Base-by-base conservation (phyloP, 805 yeast species). In the Debaryomyces prosopidis region DNA sequence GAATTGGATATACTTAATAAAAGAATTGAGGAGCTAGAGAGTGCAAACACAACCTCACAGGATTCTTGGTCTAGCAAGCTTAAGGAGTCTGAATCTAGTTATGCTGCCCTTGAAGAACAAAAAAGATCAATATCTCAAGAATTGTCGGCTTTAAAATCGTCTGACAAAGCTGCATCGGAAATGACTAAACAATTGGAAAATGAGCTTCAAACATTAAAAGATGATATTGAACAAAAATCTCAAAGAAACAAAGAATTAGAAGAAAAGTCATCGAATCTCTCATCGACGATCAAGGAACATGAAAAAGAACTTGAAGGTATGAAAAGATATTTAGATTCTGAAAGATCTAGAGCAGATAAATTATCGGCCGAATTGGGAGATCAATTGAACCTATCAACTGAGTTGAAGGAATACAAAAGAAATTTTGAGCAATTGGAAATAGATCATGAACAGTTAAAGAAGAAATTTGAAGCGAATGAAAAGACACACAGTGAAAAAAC, bases 291-390 rank as follows among this genome's bases (percentile, higher is more conserved):
- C 16, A 17, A 15, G 4, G 34, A 46, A 6, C 16, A 48, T 9
- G 44, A 45, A 36, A 26, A n/a, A 5, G 19, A 41, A 20, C 12
- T 44, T 40, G 46, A 49, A 10, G 20, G 12, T 1, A 45, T 31
- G 43, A 51, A 33, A 19, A 47, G 23, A 35, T 45, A 32, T 36
- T 46, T 48, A 31, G 32, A 37, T 15, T 9, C 48, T 7, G 36
- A 14, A n/a, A 34, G 48, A 8, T 23, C 19, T n/a, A 5, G 19
- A n/a, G 8, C n/a, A 17, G 28, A 19, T 18, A 19, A 28, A 14
- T 16, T 32, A 18, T n/a, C 31, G 7, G 14, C 23, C 19, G 40
- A 30, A 10, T 31, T 46, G 26, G 27, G 37, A 30, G 23, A 35
- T 2, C 16, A 6, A 6, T n/a, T 34, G 11, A 16, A 20, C 5